Conservation (phyloP, 192 early-diverging fungal genomes). For the Backusella parvicylindrica region DNA sequence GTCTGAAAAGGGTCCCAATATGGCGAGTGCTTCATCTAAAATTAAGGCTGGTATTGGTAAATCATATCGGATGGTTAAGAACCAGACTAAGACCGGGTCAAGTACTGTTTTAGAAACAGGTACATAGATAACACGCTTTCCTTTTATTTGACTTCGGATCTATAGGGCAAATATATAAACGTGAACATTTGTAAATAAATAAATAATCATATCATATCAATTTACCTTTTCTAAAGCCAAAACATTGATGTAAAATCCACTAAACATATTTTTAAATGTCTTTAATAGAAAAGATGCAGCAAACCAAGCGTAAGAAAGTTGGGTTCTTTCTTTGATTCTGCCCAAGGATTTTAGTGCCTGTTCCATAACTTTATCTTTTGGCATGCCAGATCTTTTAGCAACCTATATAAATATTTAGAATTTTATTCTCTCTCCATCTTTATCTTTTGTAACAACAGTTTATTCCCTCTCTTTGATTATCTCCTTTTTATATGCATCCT, state of each 20-base stretch:
- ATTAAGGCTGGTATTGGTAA: conserved; percentile 12
- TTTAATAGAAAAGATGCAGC: conserved; percentile 10
- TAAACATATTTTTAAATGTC: conserved; percentile 16
- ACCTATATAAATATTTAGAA: conserved; percentile 1
- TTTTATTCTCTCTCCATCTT: no score
- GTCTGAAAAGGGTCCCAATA: conserved; percentile 13
- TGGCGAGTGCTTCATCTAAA: conserved; percentile 7
- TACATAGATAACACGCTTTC: conserved; percentile 18
- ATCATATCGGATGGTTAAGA: conserved; percentile 9
- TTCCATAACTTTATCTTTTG: not conserved
- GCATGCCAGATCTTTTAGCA: conserved; percentile 12
- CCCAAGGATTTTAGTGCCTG: not conserved
- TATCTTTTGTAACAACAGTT: not conserved
- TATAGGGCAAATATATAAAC: not conserved
- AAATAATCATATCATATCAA: no score
- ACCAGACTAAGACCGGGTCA: conserved; percentile 12
- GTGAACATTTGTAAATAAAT: not conserved
- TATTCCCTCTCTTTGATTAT: not conserved
- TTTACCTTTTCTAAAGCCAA: conserved; percentile 8
- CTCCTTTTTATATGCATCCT: no score
- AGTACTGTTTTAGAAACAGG: conserved; percentile 15
- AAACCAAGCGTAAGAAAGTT: conserved; percentile 21
- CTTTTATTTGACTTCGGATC: conserved; percentile 6
- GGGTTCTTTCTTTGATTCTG: conserved; percentile 12
- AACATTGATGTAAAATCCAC: not conserved